Evolutionary conservation across 2,329 filamentous ascomycete genomes (phyloP).

Genomic region (Tolypocladium guangdongense): DNA sequence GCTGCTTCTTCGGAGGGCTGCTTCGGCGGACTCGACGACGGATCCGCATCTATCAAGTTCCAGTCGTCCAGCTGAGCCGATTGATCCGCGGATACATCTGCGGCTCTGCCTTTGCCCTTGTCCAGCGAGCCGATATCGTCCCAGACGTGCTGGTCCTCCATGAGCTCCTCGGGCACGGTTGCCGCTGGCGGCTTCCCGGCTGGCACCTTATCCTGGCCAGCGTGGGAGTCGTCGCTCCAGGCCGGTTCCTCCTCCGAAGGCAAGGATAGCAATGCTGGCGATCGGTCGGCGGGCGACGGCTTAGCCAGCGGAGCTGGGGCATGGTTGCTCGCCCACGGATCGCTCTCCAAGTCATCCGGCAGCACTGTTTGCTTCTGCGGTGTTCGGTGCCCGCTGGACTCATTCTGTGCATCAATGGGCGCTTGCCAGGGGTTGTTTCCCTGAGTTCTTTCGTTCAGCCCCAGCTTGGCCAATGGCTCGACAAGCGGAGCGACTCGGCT

Average conservation of each 20-base stretch:
- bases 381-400: slow-evolving; percentile 2
- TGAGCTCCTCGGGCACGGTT: slow-evolving; percentile 20
- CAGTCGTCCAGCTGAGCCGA: slow-evolving; percentile 30
- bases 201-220: slow-evolving; percentile 14
- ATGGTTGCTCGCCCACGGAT: slow-evolving; percentile 13
- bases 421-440: slow-evolving; percentile 25
- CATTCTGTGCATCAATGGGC: slow-evolving; percentile 11
- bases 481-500: slow-evolving; percentile 16
- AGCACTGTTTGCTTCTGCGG: slow-evolving; percentile 8
- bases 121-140: slow-evolving; percentile 30
- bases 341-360: slow-evolving; percentile 16
- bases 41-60: slow-evolving; percentile 38
- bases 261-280: slow-evolving; percentile 24
- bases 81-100: slow-evolving; percentile 8
- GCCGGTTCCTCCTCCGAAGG: slow-evolving; percentile 27
- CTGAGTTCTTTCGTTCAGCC: slow-evolving; percentile 27
- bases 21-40: slow-evolving; percentile 10
- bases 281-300: slow-evolving; percentile 11
- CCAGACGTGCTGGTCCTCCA: slow-evolving; percentile 37
- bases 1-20: slow-evolving; percentile 4
- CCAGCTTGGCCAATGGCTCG: slow-evolving; percentile 30
- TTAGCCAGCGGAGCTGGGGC: slow-evolving; percentile 17
- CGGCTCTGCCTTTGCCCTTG: slow-evolving; percentile 31
- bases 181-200: slow-evolving; percentile 11
- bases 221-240: slow-evolving; percentile 26